phyloP scores from a whole-genome alignment of 371 early-diverging fungal species.

The Entomophthora muscae region DNA sequence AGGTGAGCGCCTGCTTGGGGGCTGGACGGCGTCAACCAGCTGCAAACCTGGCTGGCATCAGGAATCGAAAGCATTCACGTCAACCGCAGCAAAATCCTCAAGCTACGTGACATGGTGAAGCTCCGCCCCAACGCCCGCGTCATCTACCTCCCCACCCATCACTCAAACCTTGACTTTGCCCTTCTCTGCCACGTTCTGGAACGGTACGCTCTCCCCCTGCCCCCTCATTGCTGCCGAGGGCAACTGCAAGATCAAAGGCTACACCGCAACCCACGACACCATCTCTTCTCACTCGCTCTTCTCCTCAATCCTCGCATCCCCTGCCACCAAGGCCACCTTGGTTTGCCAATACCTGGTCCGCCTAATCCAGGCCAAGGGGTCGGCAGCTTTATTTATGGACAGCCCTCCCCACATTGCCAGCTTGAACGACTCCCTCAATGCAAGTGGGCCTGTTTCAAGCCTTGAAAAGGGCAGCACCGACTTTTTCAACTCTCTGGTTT shows the following conservation, averaged over 20 bases:
- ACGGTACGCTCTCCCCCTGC: neutral
- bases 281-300: neutral
- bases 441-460: no score
- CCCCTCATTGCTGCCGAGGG: neutral
- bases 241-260: neutral
- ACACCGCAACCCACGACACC: neutral
- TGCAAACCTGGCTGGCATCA: neutral
- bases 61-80: neutral
- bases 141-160: conserved; percentile 7
- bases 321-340: neutral
- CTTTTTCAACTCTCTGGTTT: neutral
- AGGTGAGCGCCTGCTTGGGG: neutral
- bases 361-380: neutral
- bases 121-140: neutral
- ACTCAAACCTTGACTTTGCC: neutral
- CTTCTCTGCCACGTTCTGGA: neutral
- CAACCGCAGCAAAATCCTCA: neutral
- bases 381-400: conserved; percentile 2
- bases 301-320: neutral
- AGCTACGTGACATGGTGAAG: neutral
- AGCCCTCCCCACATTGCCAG: neutral
- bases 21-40: neutral
- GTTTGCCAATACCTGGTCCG: neutral
- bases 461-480: no score
- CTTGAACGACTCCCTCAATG: neutral